A percentile compares a stretch with the other conserved stretches of the same genome.
Conservation (phyloP, 1,284 basidiomycete species). For the Hypsizygus ulmarius region DNA sequence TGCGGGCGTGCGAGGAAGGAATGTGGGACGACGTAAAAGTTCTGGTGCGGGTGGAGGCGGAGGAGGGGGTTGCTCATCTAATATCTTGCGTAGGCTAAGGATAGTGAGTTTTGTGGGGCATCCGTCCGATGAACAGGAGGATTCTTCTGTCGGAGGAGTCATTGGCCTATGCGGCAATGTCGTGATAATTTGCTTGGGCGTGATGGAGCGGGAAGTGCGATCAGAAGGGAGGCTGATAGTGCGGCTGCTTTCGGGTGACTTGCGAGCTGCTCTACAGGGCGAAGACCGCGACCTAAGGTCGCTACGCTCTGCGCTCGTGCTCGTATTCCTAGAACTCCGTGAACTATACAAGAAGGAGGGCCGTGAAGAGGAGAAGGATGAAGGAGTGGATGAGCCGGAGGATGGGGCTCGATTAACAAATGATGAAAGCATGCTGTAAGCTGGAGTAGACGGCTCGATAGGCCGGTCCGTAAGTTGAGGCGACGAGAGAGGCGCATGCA, state of each 20-base stretch:
- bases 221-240: slow-evolving; percentile 18
- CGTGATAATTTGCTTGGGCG: slow-evolving; percentile 32
- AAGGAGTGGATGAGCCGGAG: slow-evolving; percentile 24
- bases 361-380: slow-evolving; percentile 16
- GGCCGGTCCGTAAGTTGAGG: slow-evolving; percentile 34
- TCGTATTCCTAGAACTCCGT: slow-evolving; percentile 26
- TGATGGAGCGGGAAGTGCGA: slow-evolving; percentile 33
- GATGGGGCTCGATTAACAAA: slow-evolving; percentile 37
- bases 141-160: slow-evolving; percentile 59
- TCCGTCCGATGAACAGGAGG: slow-evolving; percentile 47
- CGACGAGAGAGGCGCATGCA: slow-evolving; percentile 23
- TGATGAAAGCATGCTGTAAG: slow-evolving; percentile 58
- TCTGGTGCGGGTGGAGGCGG: slow-evolving; percentile 22
- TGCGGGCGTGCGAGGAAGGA: slow-evolving; percentile 44
- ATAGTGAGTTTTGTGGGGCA: slow-evolving; percentile 53
- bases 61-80: slow-evolving; percentile 50
- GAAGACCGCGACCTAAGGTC: slow-evolving; percentile 18
- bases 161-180: slow-evolving; percentile 35
- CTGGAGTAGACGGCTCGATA: slow-evolving; percentile 44
- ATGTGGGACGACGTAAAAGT: slow-evolving; percentile 26
- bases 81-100: slow-evolving; percentile 63
- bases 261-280: slow-evolving; percentile 15
- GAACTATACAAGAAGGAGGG: slow-evolving; percentile 19
- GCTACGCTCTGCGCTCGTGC: slow-evolving; percentile 22
- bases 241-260: slow-evolving; percentile 11